These are phyloP conservation scores for Spiromastix sp. DNA, from an alignment of 2,329 filamentous ascomycete genomes.

Conservation along the genomic window DNA sequence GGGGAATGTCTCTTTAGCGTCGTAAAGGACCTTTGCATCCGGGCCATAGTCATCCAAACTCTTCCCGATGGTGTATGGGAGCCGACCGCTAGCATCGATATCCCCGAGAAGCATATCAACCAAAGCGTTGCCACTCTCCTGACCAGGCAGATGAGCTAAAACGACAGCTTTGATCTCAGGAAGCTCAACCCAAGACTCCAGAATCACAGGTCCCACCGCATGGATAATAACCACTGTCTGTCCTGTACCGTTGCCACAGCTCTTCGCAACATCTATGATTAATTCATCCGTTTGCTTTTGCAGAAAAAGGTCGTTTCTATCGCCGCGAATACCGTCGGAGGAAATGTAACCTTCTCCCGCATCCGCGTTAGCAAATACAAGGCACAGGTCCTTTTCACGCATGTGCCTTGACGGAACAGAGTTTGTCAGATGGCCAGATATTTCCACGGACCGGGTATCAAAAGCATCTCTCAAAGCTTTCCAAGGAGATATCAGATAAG, in stretches of 20 bases:
- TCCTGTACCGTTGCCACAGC: constrained; percentile 53
- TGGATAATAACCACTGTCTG: constrained; percentile 78
- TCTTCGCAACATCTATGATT: constrained; percentile 57
- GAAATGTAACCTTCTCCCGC: constrained; percentile 41
- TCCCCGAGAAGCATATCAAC: constrained; percentile 37
- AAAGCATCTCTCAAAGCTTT: constrained; percentile 25
- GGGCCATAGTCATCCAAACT: constrained; percentile 53
- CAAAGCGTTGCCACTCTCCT: constrained; percentile 38
- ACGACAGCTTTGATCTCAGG: constrained; percentile 55
- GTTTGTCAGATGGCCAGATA: constrained; percentile 44
- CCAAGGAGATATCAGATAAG: constrained; percentile 38
- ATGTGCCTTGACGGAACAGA: constrained; percentile 33
- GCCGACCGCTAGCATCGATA: constrained; percentile 40
- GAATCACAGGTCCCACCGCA: constrained; percentile 59
- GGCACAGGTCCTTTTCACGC: constrained; percentile 27
- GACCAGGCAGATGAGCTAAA: constrained; percentile 54
- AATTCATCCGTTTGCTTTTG: constrained; percentile 69
- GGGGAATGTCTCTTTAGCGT: constrained; percentile 58
- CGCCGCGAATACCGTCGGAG: constrained; percentile 46
- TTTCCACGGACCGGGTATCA: constrained; percentile 33
- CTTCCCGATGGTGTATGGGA: constrained; percentile 53
- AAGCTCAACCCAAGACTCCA: constrained; percentile 53
- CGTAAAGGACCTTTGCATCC: constrained; percentile 57
- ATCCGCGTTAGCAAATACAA: constrained; percentile 41
- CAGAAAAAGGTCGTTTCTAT: constrained; percentile 47